Evolutionary conservation across 306 rosid species (phyloP), one percentile per base, ranked within the genome.

Genomic region (Quercus cerris): DNA sequence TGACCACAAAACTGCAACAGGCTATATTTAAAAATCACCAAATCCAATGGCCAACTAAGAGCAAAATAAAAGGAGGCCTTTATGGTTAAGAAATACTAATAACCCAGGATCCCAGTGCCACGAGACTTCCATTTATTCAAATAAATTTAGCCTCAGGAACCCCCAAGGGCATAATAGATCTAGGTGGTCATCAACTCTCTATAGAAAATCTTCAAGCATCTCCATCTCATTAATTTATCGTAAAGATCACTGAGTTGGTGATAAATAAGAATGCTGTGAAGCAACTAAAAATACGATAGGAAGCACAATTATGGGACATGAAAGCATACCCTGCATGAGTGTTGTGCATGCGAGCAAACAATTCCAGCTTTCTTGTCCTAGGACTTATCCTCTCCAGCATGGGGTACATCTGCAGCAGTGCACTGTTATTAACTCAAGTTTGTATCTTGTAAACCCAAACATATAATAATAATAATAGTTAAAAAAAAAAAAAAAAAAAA

Each of bases 321-420:
- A 81, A 81, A 87, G 75, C 87, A 76, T 79, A 96, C 98, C 99
- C 99, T 58, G 99, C 94, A 81, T 96, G 98, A 82, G 99, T 96
- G 84, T 96, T 96, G 94, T 96, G 99, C 99, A 96, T 96, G 55
- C 97, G 98, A 51, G 99, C 99, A 87, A 96, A 96, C 76, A 96
- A 80, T 75, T 96, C 99, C 59, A 96, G 91, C 88, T 93, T 96
- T 77, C 99, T 96, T 71, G 99, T 96, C 85, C 97, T 90, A 8
- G 99, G 99, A 88, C 99, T 96, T 77, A 96, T 90, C 87, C 99
- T 88, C 87, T 93, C 99, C 87, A 96, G 90, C 96, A 96, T 66
- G 64, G 97, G 94, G 79, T 96, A 96, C 99, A 96, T 93, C 99
- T 95, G 85, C 77, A 83, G 61, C 46, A 78, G 84, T 25, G 77